These are phyloP conservation scores for Pseudopithomyces chartarum DNA, from an alignment of 2,329 filamentous ascomycete genomes.

Conservation along the genomic window DNA sequence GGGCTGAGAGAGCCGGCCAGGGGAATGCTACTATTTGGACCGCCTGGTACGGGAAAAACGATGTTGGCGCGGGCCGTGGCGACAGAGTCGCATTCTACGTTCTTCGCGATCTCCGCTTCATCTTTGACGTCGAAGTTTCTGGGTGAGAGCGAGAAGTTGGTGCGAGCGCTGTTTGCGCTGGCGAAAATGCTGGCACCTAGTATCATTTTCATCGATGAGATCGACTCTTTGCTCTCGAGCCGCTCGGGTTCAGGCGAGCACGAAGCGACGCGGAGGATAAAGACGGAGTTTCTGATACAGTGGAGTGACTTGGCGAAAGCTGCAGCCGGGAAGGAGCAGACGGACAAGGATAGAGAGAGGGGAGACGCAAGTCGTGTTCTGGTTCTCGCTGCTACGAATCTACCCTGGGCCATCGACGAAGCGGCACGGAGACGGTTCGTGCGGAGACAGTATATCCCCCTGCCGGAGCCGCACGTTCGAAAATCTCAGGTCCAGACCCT, in stretches of 20 bases:
- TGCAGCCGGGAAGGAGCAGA: constrained; percentile 80
- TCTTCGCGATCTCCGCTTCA: constrained; percentile 95
- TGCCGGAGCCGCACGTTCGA: constrained; percentile 84
- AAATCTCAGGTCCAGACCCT: constrained; percentile 78
- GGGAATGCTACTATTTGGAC: constrained; percentile 95
- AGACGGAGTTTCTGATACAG: constrained; percentile 97
- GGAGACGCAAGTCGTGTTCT: constrained; percentile 88
- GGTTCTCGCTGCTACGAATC: constrained; percentile 91
- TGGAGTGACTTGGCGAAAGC: constrained; percentile 95
- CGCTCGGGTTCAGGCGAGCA: constrained; percentile 84
- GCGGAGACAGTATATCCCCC: constrained; percentile 89
- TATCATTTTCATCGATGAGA: constrained; percentile 98
- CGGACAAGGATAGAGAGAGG: constrained; percentile 67
- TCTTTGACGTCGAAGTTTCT: constrained; percentile 95
- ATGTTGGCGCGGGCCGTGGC: constrained; percentile 96
- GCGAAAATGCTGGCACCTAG: constrained; percentile 88
- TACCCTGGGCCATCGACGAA: constrained; percentile 98
- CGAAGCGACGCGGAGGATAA: constrained; percentile 90
- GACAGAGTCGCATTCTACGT: constrained; percentile 91
- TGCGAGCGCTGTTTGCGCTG: constrained; percentile 87
- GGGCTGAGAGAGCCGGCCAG: constrained; percentile 90
- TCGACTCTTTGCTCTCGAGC: constrained; percentile 88
- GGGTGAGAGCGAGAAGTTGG: constrained; percentile 94
- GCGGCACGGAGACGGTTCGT: constrained; percentile 90
- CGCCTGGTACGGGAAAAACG: constrained; percentile 97